These are phyloP conservation scores for Colletotrichum somersetense DNA, from an alignment of 2,329 filamentous ascomycete genomes.

Conservation along the genomic window DNA sequence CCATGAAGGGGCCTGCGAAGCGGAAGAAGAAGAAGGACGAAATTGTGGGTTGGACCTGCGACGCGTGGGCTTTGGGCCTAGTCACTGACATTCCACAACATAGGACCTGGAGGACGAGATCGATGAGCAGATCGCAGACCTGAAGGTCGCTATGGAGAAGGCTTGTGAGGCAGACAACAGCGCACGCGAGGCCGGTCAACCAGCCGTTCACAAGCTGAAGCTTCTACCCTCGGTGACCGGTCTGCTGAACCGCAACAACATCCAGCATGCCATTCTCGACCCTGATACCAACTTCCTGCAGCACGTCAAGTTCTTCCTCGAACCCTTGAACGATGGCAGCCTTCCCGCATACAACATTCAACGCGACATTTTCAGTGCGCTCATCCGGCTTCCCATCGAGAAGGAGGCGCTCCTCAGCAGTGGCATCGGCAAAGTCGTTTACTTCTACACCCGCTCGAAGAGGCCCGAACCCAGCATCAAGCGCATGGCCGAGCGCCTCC, in stretches of 20 bases:
- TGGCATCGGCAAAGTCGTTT: constrained; percentile 94
- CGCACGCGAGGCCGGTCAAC: constrained; percentile 81
- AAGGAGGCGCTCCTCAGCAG: constrained; percentile 92
- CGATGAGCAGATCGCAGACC: constrained; percentile 88
- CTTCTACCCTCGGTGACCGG: constrained; percentile 91
- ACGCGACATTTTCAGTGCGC: constrained; percentile 87
- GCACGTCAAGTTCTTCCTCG: constrained; percentile 96
- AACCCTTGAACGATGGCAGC: constrained; percentile 93
- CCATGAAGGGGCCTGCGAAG: constrained; percentile 83
- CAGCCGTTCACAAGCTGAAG: constrained; percentile 92
- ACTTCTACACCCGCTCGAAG: constrained; percentile 97
- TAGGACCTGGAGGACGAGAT: constrained; percentile 91
- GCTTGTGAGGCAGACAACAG: constrained; percentile 89
- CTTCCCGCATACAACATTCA: constrained; percentile 98
- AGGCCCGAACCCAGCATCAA: constrained; percentile 90
- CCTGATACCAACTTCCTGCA: constrained; percentile 96
- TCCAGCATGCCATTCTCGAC: constrained; percentile 87
- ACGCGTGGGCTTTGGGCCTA: not conserved
- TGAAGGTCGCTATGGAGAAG: constrained; percentile 90
- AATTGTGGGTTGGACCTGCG: constrained; percentile 70
- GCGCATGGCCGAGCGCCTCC: constrained; percentile 90
- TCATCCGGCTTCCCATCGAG: constrained; percentile 85
- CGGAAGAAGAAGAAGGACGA: constrained; percentile 86
- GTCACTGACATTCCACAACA: constrained; percentile 44
- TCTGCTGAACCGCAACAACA: constrained; percentile 89